phyloP scores from a whole-genome alignment of 1,139 yeast genomes.

The Kazachstania sp. region DNA sequence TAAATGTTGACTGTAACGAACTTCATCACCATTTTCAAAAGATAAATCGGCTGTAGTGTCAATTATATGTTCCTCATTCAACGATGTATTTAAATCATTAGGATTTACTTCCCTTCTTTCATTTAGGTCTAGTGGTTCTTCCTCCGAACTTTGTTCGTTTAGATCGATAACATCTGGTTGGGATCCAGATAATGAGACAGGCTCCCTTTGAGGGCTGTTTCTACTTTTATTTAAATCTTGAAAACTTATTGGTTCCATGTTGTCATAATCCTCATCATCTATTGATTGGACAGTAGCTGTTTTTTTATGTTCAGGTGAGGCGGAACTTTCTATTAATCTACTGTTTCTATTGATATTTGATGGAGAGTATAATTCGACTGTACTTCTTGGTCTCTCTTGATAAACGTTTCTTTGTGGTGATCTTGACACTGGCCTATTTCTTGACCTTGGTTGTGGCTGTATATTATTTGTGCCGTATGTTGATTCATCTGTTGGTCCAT shows the following conservation, averaged over 20 bases:
- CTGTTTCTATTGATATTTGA: background rate
- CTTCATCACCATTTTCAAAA: conserved; percentile 27
- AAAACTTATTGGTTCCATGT: conserved; percentile 3
- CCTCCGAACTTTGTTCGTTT: background rate
- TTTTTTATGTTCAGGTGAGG: background rate
- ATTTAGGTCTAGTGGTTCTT: background rate
- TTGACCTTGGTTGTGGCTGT: background rate
- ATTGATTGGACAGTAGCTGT: background rate
- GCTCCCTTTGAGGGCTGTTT: too few species aligned
- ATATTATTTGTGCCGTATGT: background rate
- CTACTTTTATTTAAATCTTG: conserved; percentile 4
- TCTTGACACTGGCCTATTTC: conserved; percentile 1
- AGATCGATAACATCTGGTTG: background rate
- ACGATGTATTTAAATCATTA: conserved; percentile 9
- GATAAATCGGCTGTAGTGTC: conserved; percentile 16
- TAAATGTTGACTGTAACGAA: conserved; percentile 20
- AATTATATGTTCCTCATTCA: conserved; percentile 11
- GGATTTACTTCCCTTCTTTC: too few species aligned
- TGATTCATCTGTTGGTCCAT: background rate
- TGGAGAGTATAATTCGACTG: background rate
- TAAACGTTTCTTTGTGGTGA: conserved; percentile 1
- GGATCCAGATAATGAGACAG: background rate
- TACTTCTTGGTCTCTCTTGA: background rate
- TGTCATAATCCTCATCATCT: background rate
- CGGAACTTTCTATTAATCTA: background rate